Evolutionary conservation across 345 rosid species (phyloP).

Genomic region (Erucastrum elatum): DNA sequence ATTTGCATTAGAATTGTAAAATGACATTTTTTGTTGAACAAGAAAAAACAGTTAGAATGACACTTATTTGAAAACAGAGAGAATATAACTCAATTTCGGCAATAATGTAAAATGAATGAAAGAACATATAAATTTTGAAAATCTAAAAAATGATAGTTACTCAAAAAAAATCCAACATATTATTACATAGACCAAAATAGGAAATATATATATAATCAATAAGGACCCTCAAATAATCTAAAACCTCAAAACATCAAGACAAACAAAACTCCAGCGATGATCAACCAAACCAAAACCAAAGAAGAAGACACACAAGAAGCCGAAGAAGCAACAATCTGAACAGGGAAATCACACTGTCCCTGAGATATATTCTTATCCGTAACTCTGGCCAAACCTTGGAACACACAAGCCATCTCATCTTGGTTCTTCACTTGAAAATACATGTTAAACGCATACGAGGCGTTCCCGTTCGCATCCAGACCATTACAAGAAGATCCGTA

Average conservation of each 20-base stretch:
- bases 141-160: background rate
- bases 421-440: slow-evolving; percentile 68
- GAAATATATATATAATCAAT: background rate
- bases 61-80: too few species aligned
- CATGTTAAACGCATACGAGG: slow-evolving; percentile 72
- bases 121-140: background rate
- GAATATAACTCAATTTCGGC: background rate
- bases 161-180: background rate
- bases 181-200: background rate
- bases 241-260: background rate
- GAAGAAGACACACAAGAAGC: background rate
- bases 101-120: background rate
- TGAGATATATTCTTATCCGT: slow-evolving; percentile 61
- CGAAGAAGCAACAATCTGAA: slow-evolving; percentile 52
- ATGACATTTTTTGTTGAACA: too few species aligned
- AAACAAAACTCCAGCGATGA: slow-evolving; percentile 22
- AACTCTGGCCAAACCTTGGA: slow-evolving; percentile 58
- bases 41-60: too few species aligned
- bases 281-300: slow-evolving; percentile 18
- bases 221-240: background rate
- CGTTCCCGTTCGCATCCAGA: slow-evolving; percentile 60
- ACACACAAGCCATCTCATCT: slow-evolving; percentile 54
- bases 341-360: slow-evolving; percentile 62
- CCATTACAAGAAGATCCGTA: slow-evolving; percentile 63
- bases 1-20: too few species aligned